phyloP scores from a whole-genome alignment of 169 alveolate species.

The Eimeria sp. region DNA sequence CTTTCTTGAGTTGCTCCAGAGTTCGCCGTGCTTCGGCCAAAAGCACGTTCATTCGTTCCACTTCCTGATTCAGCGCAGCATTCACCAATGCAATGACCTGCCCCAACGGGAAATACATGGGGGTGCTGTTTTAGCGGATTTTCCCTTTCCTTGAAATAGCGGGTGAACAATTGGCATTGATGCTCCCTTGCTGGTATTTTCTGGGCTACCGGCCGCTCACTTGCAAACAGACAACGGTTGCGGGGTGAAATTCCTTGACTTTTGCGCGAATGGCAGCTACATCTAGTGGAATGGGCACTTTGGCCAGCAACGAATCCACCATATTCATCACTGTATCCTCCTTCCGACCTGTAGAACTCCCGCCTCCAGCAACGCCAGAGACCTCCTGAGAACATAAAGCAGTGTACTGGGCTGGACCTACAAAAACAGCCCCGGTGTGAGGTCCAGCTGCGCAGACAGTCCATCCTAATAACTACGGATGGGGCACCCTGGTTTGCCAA shows the following conservation, averaged over 20 bases:
- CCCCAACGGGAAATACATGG: not conserved
- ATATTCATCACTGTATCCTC: constrained; percentile 91
- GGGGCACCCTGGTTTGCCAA: not conserved
- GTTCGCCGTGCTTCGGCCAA: constrained; percentile 93
- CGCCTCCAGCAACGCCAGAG: constrained; percentile 87
- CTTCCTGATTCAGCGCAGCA: constrained; percentile 88
- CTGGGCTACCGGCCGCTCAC: constrained; percentile 14
- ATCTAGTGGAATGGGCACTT: constrained; percentile 91
- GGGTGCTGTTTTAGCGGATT: not conserved
- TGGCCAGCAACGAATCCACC: constrained; percentile 89
- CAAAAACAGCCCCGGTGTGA: not conserved
- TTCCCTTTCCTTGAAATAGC: not conserved
- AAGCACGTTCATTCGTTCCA: constrained; percentile 96
- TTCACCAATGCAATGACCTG: not conserved
- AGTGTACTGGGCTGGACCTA: not conserved
- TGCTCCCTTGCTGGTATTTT: not conserved
- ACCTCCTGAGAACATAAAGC: constrained; percentile 58
- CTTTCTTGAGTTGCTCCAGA: constrained; percentile 94
- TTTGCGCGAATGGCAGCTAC: constrained; percentile 82
- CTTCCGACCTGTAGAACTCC: constrained; percentile 86
- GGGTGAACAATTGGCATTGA: not conserved
- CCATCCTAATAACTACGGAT: not conserved
- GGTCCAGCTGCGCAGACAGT: not conserved
- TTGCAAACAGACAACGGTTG: constrained; percentile 94
- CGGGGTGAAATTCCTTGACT: constrained; percentile 89